Base-by-base conservation (phyloP, 2,329 filamentous ascomycete genomes). In the Atkinsonella texensis region DNA sequence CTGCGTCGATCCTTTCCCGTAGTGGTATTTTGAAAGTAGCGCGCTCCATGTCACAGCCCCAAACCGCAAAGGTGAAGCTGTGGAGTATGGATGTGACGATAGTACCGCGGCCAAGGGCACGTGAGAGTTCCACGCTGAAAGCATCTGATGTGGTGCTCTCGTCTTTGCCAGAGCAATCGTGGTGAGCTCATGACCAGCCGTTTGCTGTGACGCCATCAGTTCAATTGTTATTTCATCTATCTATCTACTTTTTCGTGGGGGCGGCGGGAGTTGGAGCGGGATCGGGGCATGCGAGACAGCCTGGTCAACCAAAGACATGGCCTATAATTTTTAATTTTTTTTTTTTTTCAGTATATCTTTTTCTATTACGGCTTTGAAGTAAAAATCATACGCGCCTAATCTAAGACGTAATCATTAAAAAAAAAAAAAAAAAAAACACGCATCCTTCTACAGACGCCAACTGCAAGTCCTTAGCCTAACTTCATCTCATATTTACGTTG, bases 101-200 rank as follows among this genome's bases (percentile, higher is more conserved):
- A 23, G 20, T 23, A 23, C 20, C 47, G 38, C 46, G 38, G 41
- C 41, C 46, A 40, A 46, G 33, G 47, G 42, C 51, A 53, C 48
- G 51, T 53, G 51, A 53, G 51, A 46, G 40, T n/a, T 52, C 32
- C 18, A 52, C 46, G 17, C 47, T 41, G 51, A n/a, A 52, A 31
- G 41, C 31, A 38, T 49, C 18, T 44, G 39, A 48, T 41, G 51
- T 52, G 48, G 48, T 44, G n/a, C 31, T 23, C 18, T 35, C 20
- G 13, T 42, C 40, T 23, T 49, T 41, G 38, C 39, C 48, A 44
- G 7, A 40, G 43, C 35, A 41, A 38, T 46, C 49, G 43, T 33
- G 43, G 35, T 45, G 18, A 46, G 32, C 41, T 15, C 39, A 47
- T 20, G 44, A n/a, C 38, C 28, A 44, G 35, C 40, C 31, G 46